A percentile compares a stretch with the other conserved stretches of the same genome.
phyloP scores from a whole-genome alignment of 805 yeast species.

The Starmerella geochares region DNA sequence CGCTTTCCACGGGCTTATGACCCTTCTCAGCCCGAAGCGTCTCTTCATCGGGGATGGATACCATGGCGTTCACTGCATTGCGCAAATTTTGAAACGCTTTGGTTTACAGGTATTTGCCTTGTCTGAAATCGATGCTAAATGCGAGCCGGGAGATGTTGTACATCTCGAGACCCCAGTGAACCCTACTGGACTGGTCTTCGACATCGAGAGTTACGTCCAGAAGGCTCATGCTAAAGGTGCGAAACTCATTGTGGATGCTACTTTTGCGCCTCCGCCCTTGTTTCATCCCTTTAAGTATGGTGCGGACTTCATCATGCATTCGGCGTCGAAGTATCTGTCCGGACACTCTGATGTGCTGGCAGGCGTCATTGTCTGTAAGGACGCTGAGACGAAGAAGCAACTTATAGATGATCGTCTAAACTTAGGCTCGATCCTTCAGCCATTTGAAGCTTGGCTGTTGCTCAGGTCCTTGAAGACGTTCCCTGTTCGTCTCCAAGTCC shows the following conservation, averaged over 20 bases:
- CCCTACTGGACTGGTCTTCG: conserved; percentile 61
- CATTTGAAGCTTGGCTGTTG: conserved; percentile 87
- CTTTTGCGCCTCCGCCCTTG: conserved; percentile 89
- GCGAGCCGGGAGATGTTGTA: conserved; percentile 58
- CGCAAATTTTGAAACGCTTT: conserved; percentile 50
- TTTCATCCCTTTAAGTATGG: conserved; percentile 71
- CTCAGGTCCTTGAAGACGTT: conserved; percentile 85
- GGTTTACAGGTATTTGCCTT: conserved; percentile 25
- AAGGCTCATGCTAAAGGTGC: conserved; percentile 70
- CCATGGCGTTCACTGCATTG: conserved; percentile 70
- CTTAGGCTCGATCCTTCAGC: conserved; percentile 80
- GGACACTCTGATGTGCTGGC: conserved; percentile 89
- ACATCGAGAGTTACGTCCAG: conserved; percentile 51
- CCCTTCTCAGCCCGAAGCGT: conserved; percentile 59
- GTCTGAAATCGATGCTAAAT: conserved; percentile 35
- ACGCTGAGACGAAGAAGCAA: conserved; percentile 41
- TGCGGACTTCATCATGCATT: conserved; percentile 79
- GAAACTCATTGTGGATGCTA: conserved; percentile 62
- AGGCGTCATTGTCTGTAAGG: conserved; percentile 70
- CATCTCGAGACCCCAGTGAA: conserved; percentile 69
- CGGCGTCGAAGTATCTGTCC: conserved; percentile 81
- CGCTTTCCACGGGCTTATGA: conserved; percentile 67
- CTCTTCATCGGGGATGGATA: conserved; percentile 70
- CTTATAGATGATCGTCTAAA: conserved; percentile 49
- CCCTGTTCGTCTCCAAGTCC: conserved; percentile 66